Conservation (phyloP, 2,329 filamentous ascomycete genomes). For the Leptographium lundbergii region DNA sequence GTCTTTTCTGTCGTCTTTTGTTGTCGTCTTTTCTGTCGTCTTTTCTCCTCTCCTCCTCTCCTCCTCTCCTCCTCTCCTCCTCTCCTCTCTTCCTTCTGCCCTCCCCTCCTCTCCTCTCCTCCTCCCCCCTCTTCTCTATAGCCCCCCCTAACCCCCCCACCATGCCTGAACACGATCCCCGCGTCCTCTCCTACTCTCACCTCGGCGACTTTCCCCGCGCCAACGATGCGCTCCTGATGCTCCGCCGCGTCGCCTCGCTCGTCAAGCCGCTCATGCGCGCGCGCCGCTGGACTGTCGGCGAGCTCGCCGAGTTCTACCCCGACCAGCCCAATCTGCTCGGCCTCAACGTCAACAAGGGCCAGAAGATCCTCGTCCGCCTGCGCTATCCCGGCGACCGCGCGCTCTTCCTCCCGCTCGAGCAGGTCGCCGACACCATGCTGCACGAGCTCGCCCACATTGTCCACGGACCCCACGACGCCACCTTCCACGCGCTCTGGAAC, state of each 20-base stretch:
- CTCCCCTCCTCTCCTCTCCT: background rate
- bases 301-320: conserved; percentile 78
- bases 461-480: conserved; percentile 67
- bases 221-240: conserved; percentile 40
- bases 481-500: conserved; percentile 81
- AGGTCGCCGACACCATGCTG: conserved; percentile 80
- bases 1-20: background rate
- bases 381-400: conserved; percentile 61
- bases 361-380: conserved; percentile 71
- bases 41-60: background rate
- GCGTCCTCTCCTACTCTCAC: conserved; percentile 36
- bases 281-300: conserved; percentile 64
- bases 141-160: conserved; percentile 2
- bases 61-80: background rate
- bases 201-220: conserved; percentile 32
- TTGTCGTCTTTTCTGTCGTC: background rate
- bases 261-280: conserved; percentile 95
- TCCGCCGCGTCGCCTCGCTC: conserved; percentile 72
- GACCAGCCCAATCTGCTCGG: conserved; percentile 60
- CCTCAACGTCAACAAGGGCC: conserved; percentile 64
- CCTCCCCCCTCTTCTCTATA: too few relatives aligned
- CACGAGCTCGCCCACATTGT: conserved; percentile 89
- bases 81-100: background rate
- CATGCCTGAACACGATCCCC: conserved; percentile 32
- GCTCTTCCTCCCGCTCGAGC: conserved; percentile 69